Evolutionary conservation across 2,329 filamentous ascomycete genomes (phyloP), one percentile per base, ranked within the genome.

Genomic region (Fusarium citri): DNA sequence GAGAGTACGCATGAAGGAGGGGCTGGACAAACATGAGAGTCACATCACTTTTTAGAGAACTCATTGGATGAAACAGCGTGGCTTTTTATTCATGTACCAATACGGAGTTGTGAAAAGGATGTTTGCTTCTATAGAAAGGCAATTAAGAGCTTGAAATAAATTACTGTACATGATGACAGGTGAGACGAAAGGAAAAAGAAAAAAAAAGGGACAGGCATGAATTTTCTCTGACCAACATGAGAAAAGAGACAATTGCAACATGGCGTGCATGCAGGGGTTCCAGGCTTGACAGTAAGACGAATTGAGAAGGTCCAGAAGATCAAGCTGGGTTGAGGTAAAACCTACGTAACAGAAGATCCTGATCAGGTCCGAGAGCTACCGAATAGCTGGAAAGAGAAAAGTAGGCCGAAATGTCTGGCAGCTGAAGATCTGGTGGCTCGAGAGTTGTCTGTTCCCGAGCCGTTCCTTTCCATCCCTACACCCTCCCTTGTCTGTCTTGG

Each of bases 1-100:
- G 64, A 77, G 61, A 71, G 50, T 18, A 60, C 67, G 54, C 54
- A 63, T 11, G 62, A 62, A 15, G 54, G 46, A 25, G 30, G n/a
- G 8, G 6, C 41, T 16, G 43, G 28, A 46, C 37, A 58, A 34
- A 20, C 30, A n/a, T 69, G 47, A 53, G 22, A 12, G 22, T 51
- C 30, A 10, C 10, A 6, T 30, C 30, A 48, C 34, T 58, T 51
- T 37, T 45, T 23, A 23, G 23, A 23, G 23, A 23, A 5, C 6
- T 8, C 34, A 37, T 37, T 37, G 34, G 34, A 37, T 37, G 34
- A n/a, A 37, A 37, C 34, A 37, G 34, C 18, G 34, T 37, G 18
- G 34, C 34, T 37, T 30, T n/a, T 30, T n/a, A 37, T 37, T n/a
- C 3, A 34, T 23, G 59, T 31, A 64, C 60, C 18, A 37, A 40